phyloP scores from a whole-genome alignment of 257 asterid genomes.

The Galeopsis tetrahit region DNA sequence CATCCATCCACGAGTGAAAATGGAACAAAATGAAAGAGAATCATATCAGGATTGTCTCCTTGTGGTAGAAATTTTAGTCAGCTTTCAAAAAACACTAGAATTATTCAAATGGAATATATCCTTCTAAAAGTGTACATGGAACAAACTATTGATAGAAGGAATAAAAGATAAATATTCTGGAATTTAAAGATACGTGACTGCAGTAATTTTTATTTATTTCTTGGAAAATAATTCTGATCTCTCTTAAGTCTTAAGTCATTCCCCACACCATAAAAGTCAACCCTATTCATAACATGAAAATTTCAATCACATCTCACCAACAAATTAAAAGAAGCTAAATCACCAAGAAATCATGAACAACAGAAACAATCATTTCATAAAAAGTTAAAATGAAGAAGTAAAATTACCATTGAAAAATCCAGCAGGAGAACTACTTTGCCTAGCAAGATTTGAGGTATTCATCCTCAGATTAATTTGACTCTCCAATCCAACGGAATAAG shows the following conservation, averaged over 20 bases:
- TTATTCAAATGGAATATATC: conserved; percentile 36
- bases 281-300: conserved; percentile 17
- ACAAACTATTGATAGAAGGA: conserved; percentile 19
- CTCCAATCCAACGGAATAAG: conserved; percentile 59
- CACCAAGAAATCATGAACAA: neutral
- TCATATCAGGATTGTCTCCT: conserved; percentile 20
- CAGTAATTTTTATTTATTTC: too few species aligned
- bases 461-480: conserved; percentile 39
- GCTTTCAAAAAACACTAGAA: conserved; percentile 9
- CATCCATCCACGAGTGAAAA: neutral
- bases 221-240: too few species aligned
- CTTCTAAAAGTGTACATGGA: conserved; percentile 10
- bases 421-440: conserved; percentile 91
- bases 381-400: neutral
- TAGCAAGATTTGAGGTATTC: conserved; percentile 50
- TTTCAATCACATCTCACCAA: neutral
- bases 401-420: conserved; percentile 75
- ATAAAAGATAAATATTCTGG: conserved; percentile 11
- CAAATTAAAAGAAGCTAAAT: neutral
- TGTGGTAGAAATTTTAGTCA: neutral
- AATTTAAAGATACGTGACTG: neutral
- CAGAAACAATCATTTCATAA: neutral
- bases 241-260: too few species aligned
- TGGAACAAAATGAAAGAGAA: neutral
- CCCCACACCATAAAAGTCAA: conserved; percentile 33